These are phyloP conservation scores for Periconia macrospinosa DNA, from an alignment of 2,329 filamentous ascomycete genomes.

Conservation along the genomic window DNA sequence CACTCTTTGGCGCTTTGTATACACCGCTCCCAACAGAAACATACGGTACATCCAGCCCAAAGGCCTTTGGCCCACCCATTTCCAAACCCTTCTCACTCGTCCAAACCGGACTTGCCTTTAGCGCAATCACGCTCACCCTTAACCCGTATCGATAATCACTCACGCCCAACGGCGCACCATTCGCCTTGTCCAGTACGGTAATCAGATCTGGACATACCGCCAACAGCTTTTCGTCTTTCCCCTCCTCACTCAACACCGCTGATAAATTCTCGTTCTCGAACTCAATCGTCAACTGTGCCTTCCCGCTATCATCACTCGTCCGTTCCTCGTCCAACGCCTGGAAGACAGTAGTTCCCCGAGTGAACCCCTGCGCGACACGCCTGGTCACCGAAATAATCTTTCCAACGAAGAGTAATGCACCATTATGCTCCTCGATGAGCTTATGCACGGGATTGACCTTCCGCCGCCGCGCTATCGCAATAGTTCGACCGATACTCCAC, in stretches of 20 bases:
- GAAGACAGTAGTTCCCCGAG: too few relatives aligned
- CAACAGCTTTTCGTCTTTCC: not conserved
- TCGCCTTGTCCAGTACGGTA: conserved; percentile 4
- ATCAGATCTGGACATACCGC: conserved; percentile 9
- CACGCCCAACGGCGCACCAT: conserved; percentile 8
- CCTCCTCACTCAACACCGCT: not conserved
- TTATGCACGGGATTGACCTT: too few relatives aligned
- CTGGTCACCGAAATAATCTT: too few relatives aligned
- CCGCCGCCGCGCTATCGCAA: too few relatives aligned
- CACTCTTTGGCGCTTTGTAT: not conserved
- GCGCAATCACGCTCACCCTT: conserved; percentile 6
- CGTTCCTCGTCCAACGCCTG: too few relatives aligned
- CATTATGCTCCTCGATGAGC: too few relatives aligned
- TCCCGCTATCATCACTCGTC: too few relatives aligned
- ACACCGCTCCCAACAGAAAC: not conserved
- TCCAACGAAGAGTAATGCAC: too few relatives aligned
- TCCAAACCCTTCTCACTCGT: conserved; percentile 7
- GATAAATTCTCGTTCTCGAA: conserved; percentile 12
- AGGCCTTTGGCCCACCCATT: conserved; percentile 6
- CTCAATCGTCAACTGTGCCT: not conserved
- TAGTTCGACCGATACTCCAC: too few relatives aligned
- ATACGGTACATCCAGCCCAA: conserved; percentile 2
- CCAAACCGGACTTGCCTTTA: conserved; percentile 7
- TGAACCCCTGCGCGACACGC: too few relatives aligned
- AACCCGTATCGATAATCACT: conserved; percentile 8